Evolutionary conservation across 371 early-diverging fungal genomes (phyloP).

Genomic region (Apophysomyces ossiformis): DNA sequence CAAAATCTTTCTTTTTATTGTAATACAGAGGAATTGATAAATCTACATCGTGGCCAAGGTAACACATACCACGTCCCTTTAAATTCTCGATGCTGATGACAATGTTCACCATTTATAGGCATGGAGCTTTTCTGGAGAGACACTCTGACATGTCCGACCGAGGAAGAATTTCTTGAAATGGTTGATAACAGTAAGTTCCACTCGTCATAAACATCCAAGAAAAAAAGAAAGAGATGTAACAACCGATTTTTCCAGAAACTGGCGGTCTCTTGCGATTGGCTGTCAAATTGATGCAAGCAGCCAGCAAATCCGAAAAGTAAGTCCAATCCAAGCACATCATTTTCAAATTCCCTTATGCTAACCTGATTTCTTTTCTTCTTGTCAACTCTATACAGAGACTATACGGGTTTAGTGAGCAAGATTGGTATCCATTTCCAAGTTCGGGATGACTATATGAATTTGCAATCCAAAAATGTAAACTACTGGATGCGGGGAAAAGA

Average conservation of each 20-base stretch:
- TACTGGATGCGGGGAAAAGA: too few relatives aligned
- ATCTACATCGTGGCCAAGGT: slow-evolving; percentile 95
- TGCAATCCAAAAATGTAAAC: slow-evolving; percentile 77
- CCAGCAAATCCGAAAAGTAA: slow-evolving; percentile 58
- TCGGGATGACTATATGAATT: slow-evolving; percentile 95
- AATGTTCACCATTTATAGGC: slow-evolving; percentile 43
- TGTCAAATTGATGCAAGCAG: slow-evolving; percentile 88
- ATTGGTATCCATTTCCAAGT: slow-evolving; percentile 95
- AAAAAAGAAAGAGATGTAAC: slow-evolving; percentile 5
- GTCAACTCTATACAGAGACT: slow-evolving; percentile 56
- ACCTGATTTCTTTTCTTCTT: not conserved
- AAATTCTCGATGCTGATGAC: slow-evolving; percentile 61
- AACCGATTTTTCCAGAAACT: slow-evolving; percentile 68
- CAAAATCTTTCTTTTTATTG: slow-evolving; percentile 1
- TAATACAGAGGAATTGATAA: slow-evolving; percentile 77
- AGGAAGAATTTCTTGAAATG: slow-evolving; percentile 92
- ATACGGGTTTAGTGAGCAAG: slow-evolving; percentile 79
- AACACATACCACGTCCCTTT: slow-evolving; percentile 80
- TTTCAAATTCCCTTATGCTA: not conserved
- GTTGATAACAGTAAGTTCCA: slow-evolving; percentile 82
- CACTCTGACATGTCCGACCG: slow-evolving; percentile 80
- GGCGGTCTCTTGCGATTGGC: slow-evolving; percentile 94
- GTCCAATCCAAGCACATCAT: not conserved
- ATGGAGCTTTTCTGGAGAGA: slow-evolving; percentile 93
- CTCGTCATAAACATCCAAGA: too few relatives aligned